Evolutionary conservation across 148 eudicot species (phyloP).

Genomic region (Agrostemma githago): DNA sequence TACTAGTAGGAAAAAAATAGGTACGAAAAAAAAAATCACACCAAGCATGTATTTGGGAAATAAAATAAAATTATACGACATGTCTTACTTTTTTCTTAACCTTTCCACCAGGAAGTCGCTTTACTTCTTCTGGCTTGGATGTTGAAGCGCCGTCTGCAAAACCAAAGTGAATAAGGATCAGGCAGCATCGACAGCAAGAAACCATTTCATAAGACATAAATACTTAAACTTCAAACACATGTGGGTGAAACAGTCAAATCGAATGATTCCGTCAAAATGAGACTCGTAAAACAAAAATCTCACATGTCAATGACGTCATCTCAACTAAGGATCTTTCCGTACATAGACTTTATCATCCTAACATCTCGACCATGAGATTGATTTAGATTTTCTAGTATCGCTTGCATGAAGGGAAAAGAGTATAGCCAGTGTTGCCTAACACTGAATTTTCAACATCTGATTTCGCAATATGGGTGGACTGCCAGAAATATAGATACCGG

Average conservation of each 20-base stretch:
- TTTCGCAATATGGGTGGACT: neutral
- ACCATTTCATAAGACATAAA: neutral
- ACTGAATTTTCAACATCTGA: neutral
- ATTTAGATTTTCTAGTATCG: neutral
- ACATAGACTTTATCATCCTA: neutral
- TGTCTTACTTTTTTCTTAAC: conserved; percentile 80
- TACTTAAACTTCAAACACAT: neutral
- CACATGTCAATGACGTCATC: neutral
- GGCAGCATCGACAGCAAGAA: neutral
- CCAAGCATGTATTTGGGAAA: neutral
- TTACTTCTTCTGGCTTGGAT: conserved; percentile 73
- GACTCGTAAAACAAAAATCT: no score
- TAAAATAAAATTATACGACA: neutral
- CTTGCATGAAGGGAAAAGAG: neutral
- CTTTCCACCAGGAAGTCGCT: conserved; percentile 96
- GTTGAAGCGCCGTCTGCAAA: conserved; percentile 67
- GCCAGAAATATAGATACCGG: no score
- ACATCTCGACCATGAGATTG: neutral
- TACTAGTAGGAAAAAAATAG: no score
- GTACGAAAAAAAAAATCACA: neutral
- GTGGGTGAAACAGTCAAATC: neutral
- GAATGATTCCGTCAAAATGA: neutral
- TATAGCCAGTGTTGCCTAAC: neutral
- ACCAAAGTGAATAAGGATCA: neutral
- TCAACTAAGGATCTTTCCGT: neutral